phyloP scores from a whole-genome alignment of 805 yeast species.

The Maudiozyma saulgeensis region DNA sequence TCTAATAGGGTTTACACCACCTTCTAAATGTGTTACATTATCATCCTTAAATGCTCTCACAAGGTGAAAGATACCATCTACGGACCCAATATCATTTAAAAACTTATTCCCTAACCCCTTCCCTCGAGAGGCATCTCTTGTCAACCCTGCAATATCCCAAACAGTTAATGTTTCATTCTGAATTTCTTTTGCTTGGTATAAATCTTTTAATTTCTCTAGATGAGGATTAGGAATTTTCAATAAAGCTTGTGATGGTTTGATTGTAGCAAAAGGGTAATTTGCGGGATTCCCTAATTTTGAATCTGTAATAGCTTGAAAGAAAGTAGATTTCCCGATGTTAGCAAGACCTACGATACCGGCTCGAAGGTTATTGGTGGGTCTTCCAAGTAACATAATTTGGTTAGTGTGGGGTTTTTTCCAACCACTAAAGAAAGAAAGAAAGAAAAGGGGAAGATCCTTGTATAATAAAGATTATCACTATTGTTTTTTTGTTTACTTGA shows the following conservation, averaged over 20 bases:
- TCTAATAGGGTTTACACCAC: slow-evolving; percentile 62
- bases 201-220: slow-evolving; percentile 42
- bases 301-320: slow-evolving; percentile 92
- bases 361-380: slow-evolving; percentile 64
- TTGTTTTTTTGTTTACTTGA: background rate
- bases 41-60: slow-evolving; percentile 69
- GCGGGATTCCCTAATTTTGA: slow-evolving; percentile 94
- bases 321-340: slow-evolving; percentile 90
- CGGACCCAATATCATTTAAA: slow-evolving; percentile 66
- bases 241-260: slow-evolving; percentile 64
- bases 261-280: slow-evolving; percentile 95
- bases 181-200: slow-evolving; percentile 53
- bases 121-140: slow-evolving; percentile 62
- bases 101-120: slow-evolving; percentile 79
- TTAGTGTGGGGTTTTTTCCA: no score
- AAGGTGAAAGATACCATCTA: slow-evolving; percentile 74
- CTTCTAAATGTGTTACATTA: slow-evolving; percentile 68
- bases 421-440: no score
- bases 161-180: slow-evolving; percentile 63
- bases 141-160: slow-evolving; percentile 75
- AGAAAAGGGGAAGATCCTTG: no score
- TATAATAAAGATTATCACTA: background rate
- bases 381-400: slow-evolving; percentile 52
- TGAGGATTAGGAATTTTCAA: slow-evolving; percentile 61
- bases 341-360: slow-evolving; percentile 95